Evolutionary conservation across 805 yeast species (phyloP), one percentile per base, ranked within the genome.

Genomic region (Yarrowia sp.): DNA sequence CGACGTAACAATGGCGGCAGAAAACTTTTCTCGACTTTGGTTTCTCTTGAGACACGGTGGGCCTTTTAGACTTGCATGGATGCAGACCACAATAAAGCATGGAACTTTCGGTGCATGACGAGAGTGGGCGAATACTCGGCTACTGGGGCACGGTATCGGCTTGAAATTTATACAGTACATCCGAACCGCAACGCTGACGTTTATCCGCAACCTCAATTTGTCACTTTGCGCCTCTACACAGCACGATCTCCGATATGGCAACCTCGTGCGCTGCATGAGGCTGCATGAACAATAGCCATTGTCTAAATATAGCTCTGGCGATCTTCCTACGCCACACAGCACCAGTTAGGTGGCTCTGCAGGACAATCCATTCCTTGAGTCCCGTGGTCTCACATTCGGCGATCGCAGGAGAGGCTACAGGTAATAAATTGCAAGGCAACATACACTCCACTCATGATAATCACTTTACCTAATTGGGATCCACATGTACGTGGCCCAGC

Each of bases 221-320:
- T 24, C 30, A 24, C 6, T 24, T 24, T 0, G 0, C 30, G 6
- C 30, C 30, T 24, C 30, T 24, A 24, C 30, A 24, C 7, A 24
- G 19, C 58, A 34, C 56, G 42, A 34, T 34, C 40, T 34, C 42
- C 40, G 24, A 36, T 17, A 17, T 7, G 8, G 30, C 30, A 14
- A n/a, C n/a, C 40, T 33, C 6, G 30, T 15, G 12, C 17, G 9
- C 38, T 14, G 20, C 39, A 49, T 17, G 24, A 12, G 24, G n/a
- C 55, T 52, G 58, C 56, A 53, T 39, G 24, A 20, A 55, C 61
- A 55, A 55, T 55, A 30, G 61, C n/a, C 61, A 55, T 55, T 55
- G 61, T 55, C 61, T 55, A 55, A 55, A 39, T 55, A 55, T 55
- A 55, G 61, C 46, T 46, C 39, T 55, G 61, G 9, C 46, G 61